Evolutionary conservation across 176 grass and related monocot species (phyloP), one percentile per base, ranked within the genome.

Genomic region (Triticum monococcum): DNA sequence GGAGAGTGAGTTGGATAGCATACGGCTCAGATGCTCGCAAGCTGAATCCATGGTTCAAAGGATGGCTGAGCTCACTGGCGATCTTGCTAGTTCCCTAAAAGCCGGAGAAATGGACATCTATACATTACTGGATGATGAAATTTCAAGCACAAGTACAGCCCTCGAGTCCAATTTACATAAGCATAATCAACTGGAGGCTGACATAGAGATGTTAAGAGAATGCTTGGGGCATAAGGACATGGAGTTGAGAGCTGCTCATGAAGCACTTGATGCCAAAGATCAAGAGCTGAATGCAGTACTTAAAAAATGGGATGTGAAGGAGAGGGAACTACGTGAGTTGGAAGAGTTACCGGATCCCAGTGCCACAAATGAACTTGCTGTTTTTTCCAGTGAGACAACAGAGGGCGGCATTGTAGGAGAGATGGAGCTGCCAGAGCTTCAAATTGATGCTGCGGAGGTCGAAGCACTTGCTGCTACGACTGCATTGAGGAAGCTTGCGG

Each of bases 151-250:
- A 80, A 12, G 46, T 68, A 91, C 79, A 33, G 54, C 79, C 9
- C 89, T 91, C 2, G 45, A 86, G 84, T 86, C 70, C n/a, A 87
- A 85, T 86, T 71, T 91, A 26, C 80, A 79, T 31, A 93, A 89
- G 65, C 89, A 91, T 41, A 83, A 86, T 65, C 86, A 91, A 79
- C 54, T 93, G 79, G 79, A 93, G 86, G 87, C 83, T 72, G 86
- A 93, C 86, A 90, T 93, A 36, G 79, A 78, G 79, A 91, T 67
- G 81, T 22, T 94, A 20, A 89, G 77, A 81, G 81, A 91, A 85
- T 89, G 81, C 24, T 82, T 94, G 24, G 50, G 50, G 6, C 81
- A 89, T 25, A 91, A 91, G 81, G 92, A 94, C 26, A 89, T 69
- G 45, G 77, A 91, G 32, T 60, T 94, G 46, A 83, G 72, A 50